phyloP scores from a whole-genome alignment of 2,329 filamentous ascomycete species.

The Epichloe scottii region DNA sequence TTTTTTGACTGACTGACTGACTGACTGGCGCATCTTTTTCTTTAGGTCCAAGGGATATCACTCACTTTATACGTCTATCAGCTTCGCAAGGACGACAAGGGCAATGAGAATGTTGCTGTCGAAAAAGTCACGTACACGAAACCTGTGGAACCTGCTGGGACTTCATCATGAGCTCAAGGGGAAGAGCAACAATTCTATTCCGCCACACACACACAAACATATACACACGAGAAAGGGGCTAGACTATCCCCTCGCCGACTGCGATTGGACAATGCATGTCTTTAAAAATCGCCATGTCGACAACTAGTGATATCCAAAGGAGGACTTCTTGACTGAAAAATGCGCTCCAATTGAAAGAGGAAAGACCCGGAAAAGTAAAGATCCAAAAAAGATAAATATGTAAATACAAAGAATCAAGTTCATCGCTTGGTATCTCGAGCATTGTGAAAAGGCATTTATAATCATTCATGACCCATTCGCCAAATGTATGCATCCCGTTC shows the following conservation, averaged over 20 bases:
- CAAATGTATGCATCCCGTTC: slow-evolving; percentile 12
- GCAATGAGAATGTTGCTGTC: slow-evolving; percentile 66
- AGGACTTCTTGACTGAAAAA: slow-evolving; percentile 7
- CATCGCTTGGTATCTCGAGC: slow-evolving; percentile 25
- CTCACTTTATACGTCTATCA: slow-evolving; percentile 93
- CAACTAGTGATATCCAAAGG: slow-evolving; percentile 9
- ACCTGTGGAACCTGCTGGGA: slow-evolving; percentile 46
- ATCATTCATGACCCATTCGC: slow-evolving; percentile 14
- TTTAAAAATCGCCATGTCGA: slow-evolving; percentile 6
- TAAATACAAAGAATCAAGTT: slow-evolving; percentile 20
- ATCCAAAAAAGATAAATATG: slow-evolving; percentile 10
- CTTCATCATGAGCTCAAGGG: slow-evolving; percentile 31
- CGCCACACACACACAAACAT: no score
- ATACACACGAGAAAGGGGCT: background rate
- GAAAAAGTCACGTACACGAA: slow-evolving; percentile 83
- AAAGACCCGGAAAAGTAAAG: slow-evolving; percentile 6
- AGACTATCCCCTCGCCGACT: background rate
- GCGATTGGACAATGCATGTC: slow-evolving; percentile 10
- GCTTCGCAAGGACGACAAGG: slow-evolving; percentile 62
- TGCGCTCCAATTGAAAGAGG: slow-evolving; percentile 8
- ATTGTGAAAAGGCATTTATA: slow-evolving; percentile 12
- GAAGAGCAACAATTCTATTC: background rate
- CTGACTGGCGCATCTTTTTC: background rate
- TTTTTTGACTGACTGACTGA: background rate
- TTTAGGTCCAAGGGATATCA: slow-evolving; percentile 86